Conservation (phyloP, 2,329 filamentous ascomycete genomes). For the Botryotinia convoluta region DNA sequence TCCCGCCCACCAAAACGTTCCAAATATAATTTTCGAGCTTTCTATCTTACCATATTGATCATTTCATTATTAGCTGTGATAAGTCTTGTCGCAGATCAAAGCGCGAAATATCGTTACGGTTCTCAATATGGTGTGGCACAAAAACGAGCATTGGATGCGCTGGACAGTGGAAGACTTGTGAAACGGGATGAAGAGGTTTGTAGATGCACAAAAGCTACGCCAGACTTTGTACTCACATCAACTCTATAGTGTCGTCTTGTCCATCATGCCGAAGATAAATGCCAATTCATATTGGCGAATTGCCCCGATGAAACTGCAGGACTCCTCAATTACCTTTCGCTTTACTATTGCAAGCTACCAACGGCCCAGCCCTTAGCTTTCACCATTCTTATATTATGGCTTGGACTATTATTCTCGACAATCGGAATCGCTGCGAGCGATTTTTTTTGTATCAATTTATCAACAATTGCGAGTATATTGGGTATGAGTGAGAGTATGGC, state of each 20-base stretch:
- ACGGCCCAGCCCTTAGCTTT: slow-evolving; percentile 76
- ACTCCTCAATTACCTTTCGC: slow-evolving; percentile 78
- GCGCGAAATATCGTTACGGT: slow-evolving; percentile 34
- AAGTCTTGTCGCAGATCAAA: slow-evolving; percentile 36
- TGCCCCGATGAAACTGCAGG: slow-evolving; percentile 89
- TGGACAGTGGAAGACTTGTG: slow-evolving; percentile 30
- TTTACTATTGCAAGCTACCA: slow-evolving; percentile 83
- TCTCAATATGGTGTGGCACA: slow-evolving; percentile 33
- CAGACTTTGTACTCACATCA: slow-evolving; percentile 12
- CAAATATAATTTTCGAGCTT: slow-evolving; percentile 37
- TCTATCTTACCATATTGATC: slow-evolving; percentile 37
- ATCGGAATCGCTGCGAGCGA: slow-evolving; percentile 98
- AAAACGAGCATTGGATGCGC: slow-evolving; percentile 30
- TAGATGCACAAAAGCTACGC: background rate
- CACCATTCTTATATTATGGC: slow-evolving; percentile 73
- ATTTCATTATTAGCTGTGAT: slow-evolving; percentile 35
- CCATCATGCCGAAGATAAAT: slow-evolving; percentile 75
- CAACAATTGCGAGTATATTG: slow-evolving; percentile 83
- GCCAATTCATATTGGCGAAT: slow-evolving; percentile 77
- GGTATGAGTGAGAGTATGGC: slow-evolving; percentile 95
- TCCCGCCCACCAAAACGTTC: slow-evolving; percentile 20
- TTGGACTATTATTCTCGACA: slow-evolving; percentile 87
- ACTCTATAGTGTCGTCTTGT: slow-evolving; percentile 69
- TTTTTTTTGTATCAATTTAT: slow-evolving; percentile 96
- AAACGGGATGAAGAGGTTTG: slow-evolving; percentile 39